Evolutionary conservation across 495 filamentous ascomycete genomes (phyloP), one percentile per base, ranked within the genome.

Genomic region (Baudoinia panamericana): DNA sequence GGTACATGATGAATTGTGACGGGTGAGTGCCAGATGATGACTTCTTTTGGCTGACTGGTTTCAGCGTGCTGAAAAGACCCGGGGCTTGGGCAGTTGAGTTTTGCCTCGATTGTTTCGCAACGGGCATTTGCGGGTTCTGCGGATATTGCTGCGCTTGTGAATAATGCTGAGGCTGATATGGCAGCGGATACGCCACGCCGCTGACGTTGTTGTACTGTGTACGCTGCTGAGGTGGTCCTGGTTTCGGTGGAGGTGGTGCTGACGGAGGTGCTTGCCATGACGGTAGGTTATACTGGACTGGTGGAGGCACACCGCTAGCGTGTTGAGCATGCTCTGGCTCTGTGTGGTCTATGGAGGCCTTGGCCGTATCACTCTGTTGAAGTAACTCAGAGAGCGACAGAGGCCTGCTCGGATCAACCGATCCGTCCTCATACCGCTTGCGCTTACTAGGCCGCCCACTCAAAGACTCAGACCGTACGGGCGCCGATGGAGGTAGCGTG

Each of bases 371-470:
- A 19, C 47, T 50, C 16, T 40, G 41, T 22, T 32, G 36, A 12
- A 50, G 42, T 13, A 50, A 42, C 8, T 45, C 47, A 10, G 36
- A 26, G 7, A 50, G 47, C n/a, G 47, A 50, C 4, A 45, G 29
- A 11, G 41, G 41, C 31, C 41, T 38, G 23, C 20, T 44, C 2
- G 21, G 31, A 2, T 9, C 4, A n/a, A n/a, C n/a, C n/a, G n/a
- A n/a, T 15, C 7, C 31, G 6, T 25, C 41, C 23, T 12, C 9
- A 6, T 27, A 16, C n/a, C 47, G 47, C 29, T 50, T 45, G 18
- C 47, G 41, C 33, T 45, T 45, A n/a, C n/a, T n/a, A n/a, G n/a
- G n/a, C n/a, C n/a, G n/a, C n/a, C n/a, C n/a, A n/a, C n/a, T n/a
- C n/a, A n/a, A n/a, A n/a, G n/a, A n/a, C n/a, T n/a, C n/a, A n/a